Conservation (phyloP, 2,329 filamentous ascomycete genomes). For the Fusarium verticillioides region DNA sequence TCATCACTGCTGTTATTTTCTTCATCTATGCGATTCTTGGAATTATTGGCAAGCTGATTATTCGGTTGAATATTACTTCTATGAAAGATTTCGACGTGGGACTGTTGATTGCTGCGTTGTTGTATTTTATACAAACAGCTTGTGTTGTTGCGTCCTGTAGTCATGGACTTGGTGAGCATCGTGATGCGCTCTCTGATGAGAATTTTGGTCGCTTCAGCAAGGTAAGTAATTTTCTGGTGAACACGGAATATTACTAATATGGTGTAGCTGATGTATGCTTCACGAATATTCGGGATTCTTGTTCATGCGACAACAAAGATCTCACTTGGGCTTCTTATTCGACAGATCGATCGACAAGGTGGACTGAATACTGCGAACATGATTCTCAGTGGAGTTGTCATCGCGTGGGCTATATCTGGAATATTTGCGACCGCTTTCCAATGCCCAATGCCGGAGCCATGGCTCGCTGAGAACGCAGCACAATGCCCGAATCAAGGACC, state of each 20-base stretch:
- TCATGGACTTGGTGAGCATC: conserved; percentile 29
- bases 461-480: conserved; percentile 1
- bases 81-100: conserved; percentile 36
- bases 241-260: background rate
- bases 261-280: conserved; percentile 34
- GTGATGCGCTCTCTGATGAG: background rate
- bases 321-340: conserved; percentile 36
- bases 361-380: conserved; percentile 29
- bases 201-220: conserved; percentile 30
- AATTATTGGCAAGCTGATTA: conserved; percentile 35
- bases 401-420: conserved; percentile 22
- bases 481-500: conserved; percentile 29
- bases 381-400: conserved; percentile 9
- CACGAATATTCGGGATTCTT: conserved; percentile 32
- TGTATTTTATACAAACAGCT: conserved; percentile 36
- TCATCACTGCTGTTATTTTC: conserved; percentile 36
- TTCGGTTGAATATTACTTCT: conserved; percentile 40
- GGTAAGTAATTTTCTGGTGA: background rate
- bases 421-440: conserved; percentile 31
- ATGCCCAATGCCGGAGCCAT: conserved; percentile 33
- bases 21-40: conserved; percentile 37
- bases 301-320: conserved; percentile 35
- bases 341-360: conserved; percentile 36
- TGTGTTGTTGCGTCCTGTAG: conserved; percentile 36
- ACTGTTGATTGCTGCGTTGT: background rate